Conservation (phyloP, 768 basidiomycete genomes). For the Tylopilus rubrobrunneus region DNA sequence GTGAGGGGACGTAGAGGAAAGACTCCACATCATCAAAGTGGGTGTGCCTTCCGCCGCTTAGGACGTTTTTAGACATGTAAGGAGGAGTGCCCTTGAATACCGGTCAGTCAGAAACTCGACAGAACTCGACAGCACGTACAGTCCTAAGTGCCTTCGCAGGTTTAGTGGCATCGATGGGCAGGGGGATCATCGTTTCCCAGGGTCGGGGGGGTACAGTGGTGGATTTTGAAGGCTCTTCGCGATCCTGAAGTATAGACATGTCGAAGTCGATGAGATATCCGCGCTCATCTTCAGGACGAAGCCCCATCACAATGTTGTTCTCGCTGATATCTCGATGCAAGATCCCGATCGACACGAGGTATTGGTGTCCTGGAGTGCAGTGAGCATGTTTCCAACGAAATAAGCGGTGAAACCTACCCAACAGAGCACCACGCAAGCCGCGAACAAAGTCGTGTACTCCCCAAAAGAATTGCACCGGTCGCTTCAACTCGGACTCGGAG, state of each 20-base stretch:
- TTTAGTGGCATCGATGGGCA: neutral
- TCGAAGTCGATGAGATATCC: neutral
- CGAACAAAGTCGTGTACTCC: constrained; percentile 18
- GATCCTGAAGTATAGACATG: neutral
- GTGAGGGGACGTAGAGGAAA: too few relatives aligned
- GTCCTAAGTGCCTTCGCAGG: neutral
- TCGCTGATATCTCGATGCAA: constrained; percentile 33
- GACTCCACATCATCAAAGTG: too few relatives aligned
- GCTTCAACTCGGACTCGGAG: neutral
- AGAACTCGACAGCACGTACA: neutral
- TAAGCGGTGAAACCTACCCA: neutral
- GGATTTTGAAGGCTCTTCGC: neutral
- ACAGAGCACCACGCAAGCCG: constrained; percentile 12
- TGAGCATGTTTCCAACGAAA: neutral
- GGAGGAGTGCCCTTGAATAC: neutral
- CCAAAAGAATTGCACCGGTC: constrained; percentile 11
- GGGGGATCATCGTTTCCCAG: too few relatives aligned
- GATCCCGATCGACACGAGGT: constrained; percentile 13
- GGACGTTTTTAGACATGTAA: neutral
- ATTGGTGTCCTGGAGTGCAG: constrained; percentile 12
- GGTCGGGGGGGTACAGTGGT: neutral
- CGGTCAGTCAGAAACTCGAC: neutral
- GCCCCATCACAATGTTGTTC: constrained; percentile 32
- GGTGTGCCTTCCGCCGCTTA: too few relatives aligned
- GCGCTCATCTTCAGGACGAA: too few relatives aligned